These are phyloP conservation scores for Candida arabinofermentans DNA, from an alignment of 805 yeast species.

Conservation along the genomic window DNA sequence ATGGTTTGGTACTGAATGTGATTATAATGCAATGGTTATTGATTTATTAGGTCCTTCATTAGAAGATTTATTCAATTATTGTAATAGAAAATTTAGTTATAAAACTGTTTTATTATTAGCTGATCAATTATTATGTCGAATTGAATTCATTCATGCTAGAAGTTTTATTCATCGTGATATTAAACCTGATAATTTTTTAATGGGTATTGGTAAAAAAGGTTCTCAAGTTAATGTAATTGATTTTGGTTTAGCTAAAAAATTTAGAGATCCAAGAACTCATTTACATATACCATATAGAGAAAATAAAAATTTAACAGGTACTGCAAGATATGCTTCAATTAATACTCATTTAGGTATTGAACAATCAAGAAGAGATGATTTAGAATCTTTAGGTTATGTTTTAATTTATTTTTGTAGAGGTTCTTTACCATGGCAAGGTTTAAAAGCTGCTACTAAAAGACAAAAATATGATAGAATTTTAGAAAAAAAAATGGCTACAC, in stretches of 20 bases:
- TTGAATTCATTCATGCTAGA: conserved; percentile 93
- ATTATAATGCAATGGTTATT: conserved; percentile 94
- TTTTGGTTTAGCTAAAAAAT: conserved; percentile 91
- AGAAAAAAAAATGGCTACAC: conserved; percentile 90
- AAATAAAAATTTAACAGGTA: conserved; percentile 94
- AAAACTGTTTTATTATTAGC: conserved; percentile 92
- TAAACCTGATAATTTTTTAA: conserved; percentile 79
- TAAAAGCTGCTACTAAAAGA: conserved; percentile 94
- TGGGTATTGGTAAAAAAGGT: conserved; percentile 93
- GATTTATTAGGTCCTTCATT: conserved; percentile 93
- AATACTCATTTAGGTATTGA: conserved; percentile 97
- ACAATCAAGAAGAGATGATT: conserved; percentile 94
- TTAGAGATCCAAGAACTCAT: conserved; percentile 90
- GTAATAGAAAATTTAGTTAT: conserved; percentile 88
- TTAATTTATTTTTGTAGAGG: conserved; percentile 93
- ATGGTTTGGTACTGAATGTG: conserved; percentile 96
- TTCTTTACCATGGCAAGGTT: conserved; percentile 97
- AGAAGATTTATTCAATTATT: conserved; percentile 93
- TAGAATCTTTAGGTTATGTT: conserved; percentile 92
- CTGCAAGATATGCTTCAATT: conserved; percentile 93
- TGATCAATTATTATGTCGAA: conserved; percentile 89
- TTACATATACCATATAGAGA: conserved; percentile 95
- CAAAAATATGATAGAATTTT: conserved; percentile 95
- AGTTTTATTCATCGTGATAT: conserved; percentile 84
- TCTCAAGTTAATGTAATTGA: conserved; percentile 92